These are phyloP conservation scores for Hondaea fermentalgiana DNA, from an alignment of 108 stramenopile species.

Conservation along the genomic window DNA sequence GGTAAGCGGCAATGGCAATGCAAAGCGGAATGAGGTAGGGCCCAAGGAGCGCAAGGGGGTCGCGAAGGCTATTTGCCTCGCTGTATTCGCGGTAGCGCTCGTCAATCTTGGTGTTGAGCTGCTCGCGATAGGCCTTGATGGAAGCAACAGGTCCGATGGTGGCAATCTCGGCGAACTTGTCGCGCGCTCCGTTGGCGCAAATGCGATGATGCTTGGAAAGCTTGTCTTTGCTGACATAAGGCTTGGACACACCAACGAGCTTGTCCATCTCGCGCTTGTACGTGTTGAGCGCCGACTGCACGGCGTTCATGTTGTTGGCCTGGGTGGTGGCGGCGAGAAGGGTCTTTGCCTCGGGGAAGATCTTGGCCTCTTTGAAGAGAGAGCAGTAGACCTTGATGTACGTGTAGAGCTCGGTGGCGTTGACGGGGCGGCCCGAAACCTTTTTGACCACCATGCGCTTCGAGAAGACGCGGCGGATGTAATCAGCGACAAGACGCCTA, in stretches of 20 bases:
- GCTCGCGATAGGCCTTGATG: slow-evolving; percentile 58
- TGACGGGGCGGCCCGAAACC: slow-evolving; percentile 75
- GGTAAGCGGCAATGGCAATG: slow-evolving; percentile 61
- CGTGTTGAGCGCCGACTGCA: slow-evolving; percentile 54
- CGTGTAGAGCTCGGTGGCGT: slow-evolving; percentile 72
- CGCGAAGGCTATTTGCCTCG: slow-evolving; percentile 70
- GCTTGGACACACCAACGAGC: slow-evolving; percentile 62
- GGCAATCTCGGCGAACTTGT: slow-evolving; percentile 72
- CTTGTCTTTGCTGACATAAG: slow-evolving; percentile 65
- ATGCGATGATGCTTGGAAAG: slow-evolving; percentile 58
- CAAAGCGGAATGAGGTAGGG: slow-evolving; percentile 71
- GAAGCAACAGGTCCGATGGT: slow-evolving; percentile 74
- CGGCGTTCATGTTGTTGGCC: slow-evolving; percentile 86
- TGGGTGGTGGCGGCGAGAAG: slow-evolving; percentile 89
- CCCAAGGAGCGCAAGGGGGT: slow-evolving; percentile 77
- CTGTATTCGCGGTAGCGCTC: slow-evolving; percentile 61
- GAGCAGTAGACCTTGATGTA: slow-evolving; percentile 84
- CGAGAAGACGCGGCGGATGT: slow-evolving; percentile 72
- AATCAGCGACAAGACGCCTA: slow-evolving; percentile 70
- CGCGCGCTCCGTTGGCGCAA: slow-evolving; percentile 45
- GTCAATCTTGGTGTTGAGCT: slow-evolving; percentile 55
- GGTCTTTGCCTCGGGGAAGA: slow-evolving; percentile 87
- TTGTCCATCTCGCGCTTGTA: slow-evolving; percentile 79
- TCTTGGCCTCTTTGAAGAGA: slow-evolving; percentile 76
- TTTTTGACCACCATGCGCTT: slow-evolving; percentile 63